These are phyloP conservation scores for Udeniomyces megalosporus DNA, from an alignment of 768 basidiomycete genomes.

Conservation along the genomic window DNA sequence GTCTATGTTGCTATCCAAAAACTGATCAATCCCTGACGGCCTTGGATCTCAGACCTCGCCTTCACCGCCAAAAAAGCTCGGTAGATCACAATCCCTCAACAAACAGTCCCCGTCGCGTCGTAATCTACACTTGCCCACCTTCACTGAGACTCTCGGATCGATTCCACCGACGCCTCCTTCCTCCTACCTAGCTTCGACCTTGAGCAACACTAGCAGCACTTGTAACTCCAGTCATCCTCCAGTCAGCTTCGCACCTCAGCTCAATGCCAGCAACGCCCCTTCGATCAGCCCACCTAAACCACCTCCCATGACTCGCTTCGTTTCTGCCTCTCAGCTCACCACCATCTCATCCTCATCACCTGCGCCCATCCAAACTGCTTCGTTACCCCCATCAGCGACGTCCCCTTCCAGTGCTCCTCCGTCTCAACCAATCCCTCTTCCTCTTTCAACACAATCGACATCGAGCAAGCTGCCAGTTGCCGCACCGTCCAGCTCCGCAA, in stretches of 20 bases:
- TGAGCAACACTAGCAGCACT: too few relatives aligned
- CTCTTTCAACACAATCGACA: too few relatives aligned
- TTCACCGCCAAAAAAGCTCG: too few relatives aligned
- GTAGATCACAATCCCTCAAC: too few relatives aligned
- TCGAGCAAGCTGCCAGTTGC: too few relatives aligned
- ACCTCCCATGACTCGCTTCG: constrained; percentile 18
- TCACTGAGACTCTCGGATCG: constrained; percentile 12
- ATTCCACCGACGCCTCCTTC: constrained; percentile 8
- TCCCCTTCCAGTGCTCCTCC: too few relatives aligned
- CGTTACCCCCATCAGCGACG: not conserved
- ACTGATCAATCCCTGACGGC: too few relatives aligned
- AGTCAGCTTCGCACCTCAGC: not conserved
- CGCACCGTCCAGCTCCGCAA: not conserved
- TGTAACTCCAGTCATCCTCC: too few relatives aligned
- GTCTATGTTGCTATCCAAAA: too few relatives aligned
- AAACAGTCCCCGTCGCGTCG: not conserved
- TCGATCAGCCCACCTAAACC: constrained; percentile 5
- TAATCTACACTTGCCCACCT: constrained; percentile 16
- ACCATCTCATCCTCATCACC: not conserved
- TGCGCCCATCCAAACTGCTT: not conserved
- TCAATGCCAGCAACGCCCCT: too few relatives aligned
- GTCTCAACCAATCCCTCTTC: too few relatives aligned
- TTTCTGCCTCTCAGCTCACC: constrained; percentile 11
- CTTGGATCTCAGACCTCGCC: too few relatives aligned
- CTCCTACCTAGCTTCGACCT: constrained; percentile 15